Percentiles rank a stretch among this genome's conserved stretches.
Conservation (phyloP, 1,284 basidiomycete genomes). For the Ceratobasidium papillatum region DNA sequence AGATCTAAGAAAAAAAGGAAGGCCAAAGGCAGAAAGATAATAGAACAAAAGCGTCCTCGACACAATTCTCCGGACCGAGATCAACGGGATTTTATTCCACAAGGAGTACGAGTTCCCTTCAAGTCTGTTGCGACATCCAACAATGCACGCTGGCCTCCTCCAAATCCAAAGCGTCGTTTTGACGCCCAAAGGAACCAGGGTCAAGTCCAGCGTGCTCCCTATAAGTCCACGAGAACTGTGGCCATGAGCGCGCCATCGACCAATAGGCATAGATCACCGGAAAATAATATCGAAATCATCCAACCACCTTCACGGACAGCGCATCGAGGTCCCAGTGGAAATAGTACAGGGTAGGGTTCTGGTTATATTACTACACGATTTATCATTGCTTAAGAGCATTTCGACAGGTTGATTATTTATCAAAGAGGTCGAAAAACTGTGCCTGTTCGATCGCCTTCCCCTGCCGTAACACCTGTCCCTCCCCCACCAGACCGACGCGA, state of each 20-base stretch:
- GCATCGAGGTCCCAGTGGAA: neutral
- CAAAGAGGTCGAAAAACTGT: conserved; percentile 16
- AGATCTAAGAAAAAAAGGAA: conserved; percentile 11
- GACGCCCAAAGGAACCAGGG: neutral
- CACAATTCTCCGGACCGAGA: neutral
- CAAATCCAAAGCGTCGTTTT: neutral
- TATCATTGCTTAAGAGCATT: neutral
- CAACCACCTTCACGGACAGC: neutral
- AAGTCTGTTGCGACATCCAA: neutral
- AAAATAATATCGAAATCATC: too few relatives aligned
- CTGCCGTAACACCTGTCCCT: conserved; percentile 1
- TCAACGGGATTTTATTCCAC: neutral
- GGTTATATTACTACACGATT: neutral
- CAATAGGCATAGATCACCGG: neutral
- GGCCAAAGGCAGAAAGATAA: neutral
- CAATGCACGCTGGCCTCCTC: neutral
- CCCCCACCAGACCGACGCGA: neutral
- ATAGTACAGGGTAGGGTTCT: neutral
- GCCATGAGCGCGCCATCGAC: conserved; percentile 16
- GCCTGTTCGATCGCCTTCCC: neutral
- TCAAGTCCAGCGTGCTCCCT: neutral
- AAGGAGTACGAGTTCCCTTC: neutral
- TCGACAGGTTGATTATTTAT: neutral
- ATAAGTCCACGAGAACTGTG: neutral
- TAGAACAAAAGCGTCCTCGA: conserved; percentile 8